Evolutionary conservation across 169 alveolate genomes (phyloP).

Genomic region (Cyclospora cayetanensis): DNA sequence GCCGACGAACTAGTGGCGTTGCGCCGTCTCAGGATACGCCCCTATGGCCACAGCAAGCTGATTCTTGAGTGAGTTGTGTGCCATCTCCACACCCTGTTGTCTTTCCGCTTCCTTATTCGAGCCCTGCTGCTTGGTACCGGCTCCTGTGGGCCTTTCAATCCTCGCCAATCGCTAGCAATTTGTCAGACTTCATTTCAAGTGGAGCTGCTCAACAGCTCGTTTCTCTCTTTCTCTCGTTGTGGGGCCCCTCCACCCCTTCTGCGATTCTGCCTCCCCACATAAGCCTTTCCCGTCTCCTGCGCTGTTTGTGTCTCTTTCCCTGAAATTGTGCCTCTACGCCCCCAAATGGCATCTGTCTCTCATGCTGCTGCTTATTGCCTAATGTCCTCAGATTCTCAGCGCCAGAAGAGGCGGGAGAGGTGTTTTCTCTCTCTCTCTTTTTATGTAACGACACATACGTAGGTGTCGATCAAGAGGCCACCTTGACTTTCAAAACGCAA

Average conservation of each 20-base stretch:
- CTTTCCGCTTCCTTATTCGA: too few relatives aligned
- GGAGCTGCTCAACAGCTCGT: background rate
- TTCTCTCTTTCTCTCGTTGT: background rate
- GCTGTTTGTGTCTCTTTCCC: background rate
- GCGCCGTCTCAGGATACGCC: constrained; percentile 56
- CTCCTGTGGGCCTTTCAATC: too few relatives aligned
- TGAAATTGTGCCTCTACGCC: background rate
- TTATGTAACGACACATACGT: constrained; percentile 45
- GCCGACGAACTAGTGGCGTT: constrained; percentile 66
- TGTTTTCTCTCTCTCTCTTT: constrained; percentile 31
- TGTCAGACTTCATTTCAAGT: too few relatives aligned
- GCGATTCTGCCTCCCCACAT: background rate
- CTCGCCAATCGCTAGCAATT: too few relatives aligned
- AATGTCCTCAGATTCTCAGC: constrained; percentile 39
- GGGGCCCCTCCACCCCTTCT: background rate
- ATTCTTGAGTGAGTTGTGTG: constrained; percentile 60
- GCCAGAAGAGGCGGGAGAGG: constrained; percentile 28
- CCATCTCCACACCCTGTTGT: too few relatives aligned
- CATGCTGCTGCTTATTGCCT: too few relatives aligned
- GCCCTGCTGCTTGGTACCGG: too few relatives aligned
- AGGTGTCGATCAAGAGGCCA: constrained; percentile 47
- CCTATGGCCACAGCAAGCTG: background rate
- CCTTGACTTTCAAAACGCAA: background rate
- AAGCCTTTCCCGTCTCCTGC: background rate
- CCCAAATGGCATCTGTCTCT: background rate